Evolutionary conservation across 495 filamentous ascomycete genomes (phyloP).

Genomic region (Cercophora sp.): DNA sequence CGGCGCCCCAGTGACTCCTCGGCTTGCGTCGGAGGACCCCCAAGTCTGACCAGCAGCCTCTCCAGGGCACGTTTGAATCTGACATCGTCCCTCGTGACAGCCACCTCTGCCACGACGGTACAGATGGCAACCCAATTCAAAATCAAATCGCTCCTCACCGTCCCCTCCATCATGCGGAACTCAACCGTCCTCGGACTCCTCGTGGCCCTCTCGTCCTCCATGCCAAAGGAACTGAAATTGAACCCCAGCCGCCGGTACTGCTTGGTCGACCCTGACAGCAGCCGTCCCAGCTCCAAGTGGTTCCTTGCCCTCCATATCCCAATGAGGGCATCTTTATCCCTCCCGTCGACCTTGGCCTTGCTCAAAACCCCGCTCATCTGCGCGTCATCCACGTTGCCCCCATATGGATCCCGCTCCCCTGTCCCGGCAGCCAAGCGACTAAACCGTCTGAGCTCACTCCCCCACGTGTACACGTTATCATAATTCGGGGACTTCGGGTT

Average conservation of each 20-base stretch:
- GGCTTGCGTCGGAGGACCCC: not conserved
- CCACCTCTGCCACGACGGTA: conserved; percentile 19
- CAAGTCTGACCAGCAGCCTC: conserved; percentile 3
- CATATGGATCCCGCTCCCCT: not conserved
- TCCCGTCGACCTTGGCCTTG: no score
- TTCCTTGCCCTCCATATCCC: conserved; percentile 22
- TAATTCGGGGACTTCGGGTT: conserved; percentile 30
- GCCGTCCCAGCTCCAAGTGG: conserved; percentile 20
- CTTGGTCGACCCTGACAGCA: conserved; percentile 23
- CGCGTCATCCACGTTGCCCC: not conserved
- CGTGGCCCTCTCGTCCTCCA: conserved; percentile 28
- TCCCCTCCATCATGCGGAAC: conserved; percentile 35
- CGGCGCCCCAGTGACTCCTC: conserved; percentile 7
- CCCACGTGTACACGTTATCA: conserved; percentile 30
- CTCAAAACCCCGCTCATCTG: conserved; percentile 14
- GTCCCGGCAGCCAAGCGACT: conserved; percentile 21
- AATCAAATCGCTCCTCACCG: conserved; percentile 14
- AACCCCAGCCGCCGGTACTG: conserved; percentile 29
- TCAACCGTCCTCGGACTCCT: conserved; percentile 29
- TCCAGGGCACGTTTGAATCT: conserved; percentile 15
- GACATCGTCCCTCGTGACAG: conserved; percentile 13
- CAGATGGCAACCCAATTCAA: conserved; percentile 27
- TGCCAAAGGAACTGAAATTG: conserved; percentile 33
- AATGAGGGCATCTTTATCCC: conserved; percentile 14
- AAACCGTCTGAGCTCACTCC: conserved; percentile 19